Percentiles rank a stretch among this genome's conserved stretches.
phyloP scores from a whole-genome alignment of 768 basidiomycete species.

The Naganishia vaughanmartiniae region DNA sequence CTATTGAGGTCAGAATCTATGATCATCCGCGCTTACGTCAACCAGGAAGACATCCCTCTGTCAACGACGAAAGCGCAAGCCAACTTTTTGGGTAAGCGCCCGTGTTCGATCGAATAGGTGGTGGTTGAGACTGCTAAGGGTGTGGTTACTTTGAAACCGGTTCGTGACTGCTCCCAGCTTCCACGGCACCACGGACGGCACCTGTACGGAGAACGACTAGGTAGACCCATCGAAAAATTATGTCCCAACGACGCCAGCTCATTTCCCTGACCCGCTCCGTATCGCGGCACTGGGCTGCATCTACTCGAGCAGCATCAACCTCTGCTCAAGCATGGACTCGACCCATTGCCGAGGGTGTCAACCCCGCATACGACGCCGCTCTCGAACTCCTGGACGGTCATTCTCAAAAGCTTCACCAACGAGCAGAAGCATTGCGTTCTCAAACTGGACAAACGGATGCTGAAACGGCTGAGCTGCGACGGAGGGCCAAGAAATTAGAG shows the following conservation, averaged over 20 bases:
- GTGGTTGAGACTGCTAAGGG: background rate
- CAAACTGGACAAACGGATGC: constrained; percentile 40
- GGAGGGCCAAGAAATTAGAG: constrained; percentile 62
- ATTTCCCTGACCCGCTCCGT: background rate
- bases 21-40: background rate
- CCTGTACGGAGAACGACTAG: too few relatives aligned
- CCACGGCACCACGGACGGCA: background rate
- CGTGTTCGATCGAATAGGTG: background rate
- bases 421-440: constrained; percentile 55
- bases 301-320: constrained; percentile 32
- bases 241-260: constrained; percentile 10
- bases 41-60: background rate
- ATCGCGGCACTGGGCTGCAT: constrained; percentile 10
- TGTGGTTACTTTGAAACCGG: background rate
- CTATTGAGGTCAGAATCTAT: too few relatives aligned
- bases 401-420: constrained; percentile 57
- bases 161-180: background rate
- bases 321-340: constrained; percentile 38
- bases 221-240: background rate
- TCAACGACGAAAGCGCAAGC: background rate
- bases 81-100: constrained; percentile 14
- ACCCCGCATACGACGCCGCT: constrained; percentile 72
- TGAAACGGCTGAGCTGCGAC: constrained; percentile 55
- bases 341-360: constrained; percentile 39
- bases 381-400: constrained; percentile 68